Evolutionary conservation across 768 basidiomycete genomes (phyloP).

Genomic region (Lentinus tigrinus): DNA sequence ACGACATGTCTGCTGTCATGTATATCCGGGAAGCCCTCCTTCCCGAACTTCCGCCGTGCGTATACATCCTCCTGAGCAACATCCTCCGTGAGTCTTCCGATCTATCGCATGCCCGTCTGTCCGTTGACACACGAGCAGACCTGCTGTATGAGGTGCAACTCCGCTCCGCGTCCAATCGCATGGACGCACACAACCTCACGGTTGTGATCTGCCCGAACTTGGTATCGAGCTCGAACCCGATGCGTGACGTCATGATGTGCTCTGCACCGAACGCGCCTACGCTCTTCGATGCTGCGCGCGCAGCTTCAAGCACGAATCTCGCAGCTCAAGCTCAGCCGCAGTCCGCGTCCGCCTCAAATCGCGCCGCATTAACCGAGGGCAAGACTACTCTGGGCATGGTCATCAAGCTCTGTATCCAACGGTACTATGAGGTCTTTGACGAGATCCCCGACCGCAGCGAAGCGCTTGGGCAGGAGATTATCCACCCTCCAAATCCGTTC

Average conservation of each 20-base stretch:
- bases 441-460: slow-evolving; percentile 74
- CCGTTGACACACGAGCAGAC: slow-evolving; percentile 42
- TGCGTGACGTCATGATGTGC: slow-evolving; percentile 75
- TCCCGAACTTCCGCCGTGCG: slow-evolving; percentile 66
- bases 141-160: slow-evolving; percentile 78
- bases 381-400: slow-evolving; percentile 68
- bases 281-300: slow-evolving; percentile 30
- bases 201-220: slow-evolving; percentile 81
- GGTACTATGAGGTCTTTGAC: slow-evolving; percentile 85
- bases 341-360: slow-evolving; percentile 19
- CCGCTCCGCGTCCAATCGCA: slow-evolving; percentile 63
- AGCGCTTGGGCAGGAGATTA: slow-evolving; percentile 30
- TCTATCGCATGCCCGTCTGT: neutral
- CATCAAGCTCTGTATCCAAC: slow-evolving; percentile 75
- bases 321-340: slow-evolving; percentile 6
- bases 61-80: slow-evolving; percentile 70
- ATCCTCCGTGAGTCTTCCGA: slow-evolving; percentile 34
- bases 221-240: slow-evolving; percentile 63
- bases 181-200: slow-evolving; percentile 83
- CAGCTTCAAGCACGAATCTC: slow-evolving; percentile 15
- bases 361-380: slow-evolving; percentile 39
- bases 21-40: slow-evolving; percentile 73
- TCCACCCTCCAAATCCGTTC: slow-evolving; percentile 12
- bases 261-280: slow-evolving; percentile 52
- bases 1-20: slow-evolving; percentile 54